Percentiles rank a stretch among this genome's conserved stretches.
phyloP scores from a whole-genome alignment of 202 grass and related monocot species.

The Schoenoplectus triqueter region DNA sequence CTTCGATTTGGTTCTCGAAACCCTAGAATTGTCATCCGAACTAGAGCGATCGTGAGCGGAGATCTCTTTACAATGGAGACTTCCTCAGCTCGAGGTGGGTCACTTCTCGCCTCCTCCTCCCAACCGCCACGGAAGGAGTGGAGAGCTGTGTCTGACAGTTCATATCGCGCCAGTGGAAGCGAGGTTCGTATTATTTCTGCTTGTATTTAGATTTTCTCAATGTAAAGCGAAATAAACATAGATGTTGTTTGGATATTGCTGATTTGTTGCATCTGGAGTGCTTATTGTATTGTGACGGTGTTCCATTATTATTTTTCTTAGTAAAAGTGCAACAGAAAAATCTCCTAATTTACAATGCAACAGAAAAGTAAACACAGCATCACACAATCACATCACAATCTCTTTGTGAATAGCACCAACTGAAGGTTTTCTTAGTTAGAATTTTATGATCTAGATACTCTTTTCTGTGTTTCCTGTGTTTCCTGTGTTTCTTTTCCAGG shows the following conservation, averaged over 20 bases:
- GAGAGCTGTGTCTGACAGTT: conserved; percentile 74
- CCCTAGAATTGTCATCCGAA: conserved; percentile 4
- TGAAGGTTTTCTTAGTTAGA: not conserved
- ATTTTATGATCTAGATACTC: not conserved
- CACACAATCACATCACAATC: not conserved
- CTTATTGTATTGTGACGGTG: conserved; percentile 34
- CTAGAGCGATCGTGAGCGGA: conserved; percentile 22
- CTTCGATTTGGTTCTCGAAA: conserved; percentile 20
- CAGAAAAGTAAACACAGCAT: no score
- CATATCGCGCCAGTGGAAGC: conserved; percentile 64
- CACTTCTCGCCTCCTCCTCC: conserved; percentile 43
- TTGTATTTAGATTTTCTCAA: conserved; percentile 23
- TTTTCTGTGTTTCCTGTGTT: conserved; percentile 28
- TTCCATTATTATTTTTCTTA: not conserved
- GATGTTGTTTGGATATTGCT: conserved; percentile 17
- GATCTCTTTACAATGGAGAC: conserved; percentile 32
- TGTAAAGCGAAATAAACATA: not conserved
- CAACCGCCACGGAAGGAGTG: conserved; percentile 77
- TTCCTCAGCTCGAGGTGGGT: conserved; percentile 32
- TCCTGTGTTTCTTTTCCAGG: conserved; percentile 44
- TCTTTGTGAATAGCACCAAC: not conserved
- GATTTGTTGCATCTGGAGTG: not conserved
- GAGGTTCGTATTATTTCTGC: conserved; percentile 49
- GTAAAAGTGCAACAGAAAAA: not conserved
- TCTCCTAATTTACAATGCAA: no score